phyloP scores from a whole-genome alignment of 345 rosid species.

The Pistacia vera region DNA sequence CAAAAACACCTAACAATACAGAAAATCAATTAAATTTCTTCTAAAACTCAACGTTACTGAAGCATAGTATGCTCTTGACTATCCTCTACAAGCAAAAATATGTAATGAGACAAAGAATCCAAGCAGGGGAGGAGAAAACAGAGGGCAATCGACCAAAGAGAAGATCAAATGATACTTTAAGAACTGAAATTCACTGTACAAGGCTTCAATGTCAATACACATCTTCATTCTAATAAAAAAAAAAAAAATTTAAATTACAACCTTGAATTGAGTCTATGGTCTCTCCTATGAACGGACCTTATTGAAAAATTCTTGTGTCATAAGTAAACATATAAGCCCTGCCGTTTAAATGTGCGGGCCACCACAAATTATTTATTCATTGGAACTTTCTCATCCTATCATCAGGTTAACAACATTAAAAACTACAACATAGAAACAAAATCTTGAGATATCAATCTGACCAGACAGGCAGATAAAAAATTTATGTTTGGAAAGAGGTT shows the following conservation, averaged over 20 bases:
- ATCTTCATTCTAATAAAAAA: not conserved
- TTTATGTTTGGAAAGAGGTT: not conserved
- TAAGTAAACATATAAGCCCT: not conserved
- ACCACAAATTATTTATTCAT: not conserved
- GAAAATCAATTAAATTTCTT: not conserved
- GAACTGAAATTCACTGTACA: not conserved
- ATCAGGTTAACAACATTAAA: not conserved
- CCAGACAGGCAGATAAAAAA: not conserved
- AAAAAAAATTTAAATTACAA: no score
- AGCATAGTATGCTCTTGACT: not conserved
- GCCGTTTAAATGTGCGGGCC: not conserved
- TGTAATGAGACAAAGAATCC: not conserved
- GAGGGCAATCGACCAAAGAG: not conserved
- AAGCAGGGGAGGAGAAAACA: not conserved
- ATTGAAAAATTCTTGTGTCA: not conserved
- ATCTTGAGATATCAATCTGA: not conserved
- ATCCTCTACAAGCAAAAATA: not conserved
- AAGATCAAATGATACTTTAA: no score
- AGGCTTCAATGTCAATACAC: not conserved
- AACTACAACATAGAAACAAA: not conserved
- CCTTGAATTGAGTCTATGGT: not conserved
- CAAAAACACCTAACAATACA: not conserved
- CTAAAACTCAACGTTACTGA: not conserved
- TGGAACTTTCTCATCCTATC: not conserved
- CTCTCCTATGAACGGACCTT: not conserved